phyloP scores from a whole-genome alignment of 257 asterid species.

The Jacaranda mimosifolia region DNA sequence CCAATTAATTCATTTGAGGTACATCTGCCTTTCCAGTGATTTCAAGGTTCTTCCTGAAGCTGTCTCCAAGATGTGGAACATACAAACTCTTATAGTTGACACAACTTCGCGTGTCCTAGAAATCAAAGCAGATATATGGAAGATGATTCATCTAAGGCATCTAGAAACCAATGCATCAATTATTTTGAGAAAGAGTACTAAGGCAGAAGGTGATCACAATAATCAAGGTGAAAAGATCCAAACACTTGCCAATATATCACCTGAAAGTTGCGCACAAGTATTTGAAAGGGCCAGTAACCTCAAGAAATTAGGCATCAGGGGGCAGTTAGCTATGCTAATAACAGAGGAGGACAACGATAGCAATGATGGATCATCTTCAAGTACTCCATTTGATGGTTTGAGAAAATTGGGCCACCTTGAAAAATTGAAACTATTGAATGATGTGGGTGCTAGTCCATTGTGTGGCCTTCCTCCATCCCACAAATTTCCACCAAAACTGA shows the following conservation, averaged over 20 bases:
- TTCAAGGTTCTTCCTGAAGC: constrained; percentile 33
- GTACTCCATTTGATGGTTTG: constrained; percentile 25
- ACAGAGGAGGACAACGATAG: neutral
- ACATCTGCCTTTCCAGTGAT: constrained; percentile 32
- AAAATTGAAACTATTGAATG: constrained; percentile 41
- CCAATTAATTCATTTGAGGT: constrained; percentile 36
- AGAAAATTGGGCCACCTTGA: constrained; percentile 15
- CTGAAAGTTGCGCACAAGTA: constrained; percentile 40
- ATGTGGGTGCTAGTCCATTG: neutral
- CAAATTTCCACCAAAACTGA: constrained; percentile 42
- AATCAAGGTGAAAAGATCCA: constrained; percentile 28
- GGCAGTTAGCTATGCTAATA: constrained; percentile 22
- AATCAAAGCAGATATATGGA: constrained; percentile 42
- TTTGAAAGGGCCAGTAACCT: constrained; percentile 14
- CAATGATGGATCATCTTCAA: neutral
- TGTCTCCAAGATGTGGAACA: constrained; percentile 41
- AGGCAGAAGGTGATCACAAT: no score
- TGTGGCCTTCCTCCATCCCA: constrained; percentile 22
- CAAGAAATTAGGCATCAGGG: constrained; percentile 43
- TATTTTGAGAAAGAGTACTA: neutral
- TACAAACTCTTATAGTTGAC: constrained; percentile 43
- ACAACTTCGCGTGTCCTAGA: constrained; percentile 26
- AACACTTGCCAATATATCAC: constrained; percentile 35
- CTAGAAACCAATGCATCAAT: constrained; percentile 45
- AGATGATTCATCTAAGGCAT: constrained; percentile 48